Evolutionary conservation across 257 asterid genomes (phyloP).

Genomic region (Solanum commersonii): DNA sequence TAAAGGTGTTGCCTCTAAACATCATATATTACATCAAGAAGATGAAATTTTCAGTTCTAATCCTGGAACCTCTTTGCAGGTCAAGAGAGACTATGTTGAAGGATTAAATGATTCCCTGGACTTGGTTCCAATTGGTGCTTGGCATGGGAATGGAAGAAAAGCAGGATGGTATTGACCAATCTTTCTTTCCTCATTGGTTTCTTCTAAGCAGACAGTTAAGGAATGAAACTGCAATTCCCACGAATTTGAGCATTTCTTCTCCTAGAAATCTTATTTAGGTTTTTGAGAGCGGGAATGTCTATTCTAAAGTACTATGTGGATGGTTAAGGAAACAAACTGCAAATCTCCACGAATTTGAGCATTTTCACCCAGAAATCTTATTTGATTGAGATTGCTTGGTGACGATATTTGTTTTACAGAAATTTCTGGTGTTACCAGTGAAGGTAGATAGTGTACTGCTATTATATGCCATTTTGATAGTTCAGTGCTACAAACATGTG

Average conservation of each 20-base stretch:
- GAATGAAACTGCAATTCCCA: neutral
- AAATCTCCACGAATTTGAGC: neutral
- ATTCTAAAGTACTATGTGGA: neutral
- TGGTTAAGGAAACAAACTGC: neutral
- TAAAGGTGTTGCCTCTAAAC: constrained; percentile 42
- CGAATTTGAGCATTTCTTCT: neutral
- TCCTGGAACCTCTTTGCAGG: constrained; percentile 31
- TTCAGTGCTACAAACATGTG: neutral
- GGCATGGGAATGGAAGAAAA: constrained; percentile 96
- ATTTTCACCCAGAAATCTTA: neutral
- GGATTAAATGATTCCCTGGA: constrained; percentile 84
- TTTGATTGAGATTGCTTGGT: neutral
- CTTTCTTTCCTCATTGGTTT: neutral
- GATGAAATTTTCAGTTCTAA: neutral
- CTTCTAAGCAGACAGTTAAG: neutral
- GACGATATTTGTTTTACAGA: neutral
- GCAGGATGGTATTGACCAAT: constrained; percentile 67
- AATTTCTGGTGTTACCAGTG: neutral
- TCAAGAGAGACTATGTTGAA: constrained; percentile 77
- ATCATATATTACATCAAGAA: constrained; percentile 2
- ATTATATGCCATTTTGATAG: neutral
- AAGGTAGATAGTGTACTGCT: neutral
- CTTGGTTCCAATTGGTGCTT: constrained; percentile 92
- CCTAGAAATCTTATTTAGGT: neutral
- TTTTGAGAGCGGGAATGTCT: neutral